Conservation (phyloP, 148 eudicot genomes). For the Dianthus caryophyllus region DNA sequence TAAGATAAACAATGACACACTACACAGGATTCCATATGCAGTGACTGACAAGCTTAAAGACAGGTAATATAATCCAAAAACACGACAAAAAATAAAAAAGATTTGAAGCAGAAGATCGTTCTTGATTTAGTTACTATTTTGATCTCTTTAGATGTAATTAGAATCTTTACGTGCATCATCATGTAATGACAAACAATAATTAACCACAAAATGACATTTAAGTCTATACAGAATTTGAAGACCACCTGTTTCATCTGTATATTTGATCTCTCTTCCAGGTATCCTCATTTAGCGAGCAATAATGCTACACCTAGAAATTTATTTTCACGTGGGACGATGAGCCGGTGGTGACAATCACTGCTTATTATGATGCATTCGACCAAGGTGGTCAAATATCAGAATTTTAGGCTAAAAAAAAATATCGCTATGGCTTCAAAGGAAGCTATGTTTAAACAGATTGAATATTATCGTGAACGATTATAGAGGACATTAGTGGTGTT, state of each 20-base stretch:
- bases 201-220: neutral
- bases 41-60: slow-evolving; percentile 9
- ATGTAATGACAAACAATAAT: neutral
- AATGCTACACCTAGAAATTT: neutral
- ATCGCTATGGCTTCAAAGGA: too few relatives aligned
- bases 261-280: slow-evolving; percentile 8
- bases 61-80: neutral
- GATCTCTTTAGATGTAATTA: neutral
- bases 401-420: too few relatives aligned
- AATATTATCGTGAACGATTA: too few relatives aligned
- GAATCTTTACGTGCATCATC: neutral
- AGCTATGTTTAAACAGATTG: too few relatives aligned
- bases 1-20: slow-evolving; percentile 4
- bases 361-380: too few relatives aligned
- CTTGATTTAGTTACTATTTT: slow-evolving; percentile 3
- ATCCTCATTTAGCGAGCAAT: neutral
- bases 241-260: neutral
- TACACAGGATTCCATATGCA: slow-evolving; percentile 15
- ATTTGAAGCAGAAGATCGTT: slow-evolving; percentile 9
- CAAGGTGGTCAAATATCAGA: too few relatives aligned
- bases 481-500: too few relatives aligned
- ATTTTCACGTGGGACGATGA: slow-evolving; percentile 11
- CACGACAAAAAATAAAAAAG: neutral
- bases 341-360: too few relatives aligned
- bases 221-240: neutral